These are phyloP conservation scores for Saccharomyces eubayanus DNA, from an alignment of 805 yeast species.

Conservation along the genomic window DNA sequence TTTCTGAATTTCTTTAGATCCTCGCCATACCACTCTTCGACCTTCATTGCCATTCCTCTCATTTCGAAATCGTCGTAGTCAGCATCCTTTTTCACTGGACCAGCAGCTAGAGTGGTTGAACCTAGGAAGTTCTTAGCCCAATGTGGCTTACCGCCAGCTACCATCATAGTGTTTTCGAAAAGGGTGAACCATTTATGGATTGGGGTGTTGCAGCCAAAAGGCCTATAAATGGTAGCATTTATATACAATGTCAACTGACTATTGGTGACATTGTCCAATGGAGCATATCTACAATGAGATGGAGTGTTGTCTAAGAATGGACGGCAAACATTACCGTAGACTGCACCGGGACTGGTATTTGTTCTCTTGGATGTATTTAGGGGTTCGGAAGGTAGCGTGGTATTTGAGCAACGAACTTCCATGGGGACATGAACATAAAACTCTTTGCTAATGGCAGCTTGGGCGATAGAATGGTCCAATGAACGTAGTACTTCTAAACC, in stretches of 20 bases:
- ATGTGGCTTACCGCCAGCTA: constrained; percentile 89
- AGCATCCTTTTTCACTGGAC: constrained; percentile 31
- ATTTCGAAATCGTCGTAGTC: constrained; percentile 53
- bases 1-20: constrained; percentile 53
- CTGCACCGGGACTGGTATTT: constrained; percentile 58
- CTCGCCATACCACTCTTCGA: constrained; percentile 74
- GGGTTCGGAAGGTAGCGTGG: constrained; percentile 40
- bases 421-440: constrained; percentile 91
- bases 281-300: constrained; percentile 43
- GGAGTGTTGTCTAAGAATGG: constrained; percentile 83
- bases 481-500: constrained; percentile 66
- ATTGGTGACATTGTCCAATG: constrained; percentile 42
- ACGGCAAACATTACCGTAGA: constrained; percentile 74
- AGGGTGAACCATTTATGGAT: constrained; percentile 70
- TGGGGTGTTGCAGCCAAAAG: constrained; percentile 70
- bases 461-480: constrained; percentile 52
- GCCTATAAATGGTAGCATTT: constrained; percentile 93
- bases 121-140: constrained; percentile 97
- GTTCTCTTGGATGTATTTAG: constrained; percentile 48
- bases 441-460: constrained; percentile 51
- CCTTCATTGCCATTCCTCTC: constrained; percentile 66
- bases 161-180: constrained; percentile 72
- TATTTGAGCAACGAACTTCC: constrained; percentile 89
- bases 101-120: constrained; percentile 30
- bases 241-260: constrained; percentile 76